A percentile compares a stretch with the other conserved stretches of the same genome.
phyloP scores from a whole-genome alignment of 202 grass and related monocot genomes.

The Zoysia matrella region DNA sequence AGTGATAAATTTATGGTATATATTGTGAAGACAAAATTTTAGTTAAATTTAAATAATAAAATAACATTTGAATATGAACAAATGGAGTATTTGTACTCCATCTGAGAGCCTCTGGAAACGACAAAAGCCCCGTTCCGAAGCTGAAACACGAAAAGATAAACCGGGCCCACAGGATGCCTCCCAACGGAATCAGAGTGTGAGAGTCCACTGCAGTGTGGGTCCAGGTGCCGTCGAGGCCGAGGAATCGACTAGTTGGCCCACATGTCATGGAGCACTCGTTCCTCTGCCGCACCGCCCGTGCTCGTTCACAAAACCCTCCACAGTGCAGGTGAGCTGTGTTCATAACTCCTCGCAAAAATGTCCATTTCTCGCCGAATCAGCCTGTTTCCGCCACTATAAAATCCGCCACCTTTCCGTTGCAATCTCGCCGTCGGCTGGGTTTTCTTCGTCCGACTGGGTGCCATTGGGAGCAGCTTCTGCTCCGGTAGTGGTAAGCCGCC shows the following conservation, averaged over 20 bases:
- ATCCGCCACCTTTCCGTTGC: not conserved
- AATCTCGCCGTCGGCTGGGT: not conserved
- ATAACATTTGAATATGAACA: too few species aligned
- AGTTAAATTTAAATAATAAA: too few species aligned
- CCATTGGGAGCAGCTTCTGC: not conserved
- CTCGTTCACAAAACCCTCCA: not conserved
- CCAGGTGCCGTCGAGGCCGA: too few species aligned
- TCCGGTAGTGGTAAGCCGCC: not conserved
- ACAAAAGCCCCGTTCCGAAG: too few species aligned
- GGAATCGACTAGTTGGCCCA: not conserved
- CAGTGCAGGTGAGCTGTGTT: not conserved
- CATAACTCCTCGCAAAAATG: not conserved
- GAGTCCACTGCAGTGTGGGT: not conserved
- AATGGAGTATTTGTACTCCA: too few species aligned
- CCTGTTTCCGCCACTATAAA: not conserved
- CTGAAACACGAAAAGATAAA: not conserved
- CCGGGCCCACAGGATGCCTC: not conserved
- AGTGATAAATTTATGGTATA: too few species aligned
- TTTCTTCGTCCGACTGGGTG: not conserved
- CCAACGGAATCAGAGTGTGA: not conserved
- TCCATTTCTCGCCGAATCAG: conserved; percentile 21
- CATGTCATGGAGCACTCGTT: not conserved
- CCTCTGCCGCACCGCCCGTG: not conserved
- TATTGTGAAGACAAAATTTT: too few species aligned
- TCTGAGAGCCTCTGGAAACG: too few species aligned